Conservation (phyloP, 2,329 filamentous ascomycete species). For the Hypoxylon sp. region DNA sequence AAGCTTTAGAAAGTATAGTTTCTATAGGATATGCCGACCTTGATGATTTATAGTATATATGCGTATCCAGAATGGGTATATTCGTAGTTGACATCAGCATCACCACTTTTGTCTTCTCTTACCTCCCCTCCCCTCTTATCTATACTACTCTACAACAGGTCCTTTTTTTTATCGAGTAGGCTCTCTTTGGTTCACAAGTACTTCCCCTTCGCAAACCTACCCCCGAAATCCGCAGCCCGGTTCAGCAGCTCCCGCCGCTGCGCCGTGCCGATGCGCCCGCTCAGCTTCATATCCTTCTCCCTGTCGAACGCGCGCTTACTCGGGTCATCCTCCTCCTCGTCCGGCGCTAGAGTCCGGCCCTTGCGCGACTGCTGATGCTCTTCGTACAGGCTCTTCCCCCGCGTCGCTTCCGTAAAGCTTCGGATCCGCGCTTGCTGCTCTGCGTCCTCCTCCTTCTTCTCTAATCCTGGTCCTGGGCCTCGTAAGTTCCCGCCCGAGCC, state of each 20-base stretch:
- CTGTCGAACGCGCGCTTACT: constrained; percentile 90
- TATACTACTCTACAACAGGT: not conserved
- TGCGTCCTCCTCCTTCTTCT: constrained; percentile 66
- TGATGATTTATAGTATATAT: not conserved
- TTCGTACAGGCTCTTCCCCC: constrained; percentile 72
- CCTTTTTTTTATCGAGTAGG: constrained; percentile 20
- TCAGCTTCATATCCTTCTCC: constrained; percentile 92
- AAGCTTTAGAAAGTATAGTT: not conserved
- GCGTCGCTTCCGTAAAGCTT: constrained; percentile 66
- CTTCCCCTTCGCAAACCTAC: constrained; percentile 84
- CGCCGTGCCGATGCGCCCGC: constrained; percentile 77
- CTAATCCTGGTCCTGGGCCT: constrained; percentile 7
- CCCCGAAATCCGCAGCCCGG: constrained; percentile 84
- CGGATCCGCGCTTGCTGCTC: constrained; percentile 65
- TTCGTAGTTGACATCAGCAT: constrained; percentile 6
- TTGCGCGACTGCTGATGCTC: constrained; percentile 62
- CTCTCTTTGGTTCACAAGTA: constrained; percentile 63
- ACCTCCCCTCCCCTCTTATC: not conserved
- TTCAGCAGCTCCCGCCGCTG: constrained; percentile 85
- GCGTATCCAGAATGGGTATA: constrained; percentile 15
- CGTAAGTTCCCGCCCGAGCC: not conserved
- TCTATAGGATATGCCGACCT: not conserved
- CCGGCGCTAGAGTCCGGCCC: constrained; percentile 53
- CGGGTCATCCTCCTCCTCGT: constrained; percentile 85
- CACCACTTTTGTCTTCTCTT: not conserved